Base-by-base conservation (phyloP, 2,329 filamentous ascomycete genomes). In the Aspergillus tamarii region DNA sequence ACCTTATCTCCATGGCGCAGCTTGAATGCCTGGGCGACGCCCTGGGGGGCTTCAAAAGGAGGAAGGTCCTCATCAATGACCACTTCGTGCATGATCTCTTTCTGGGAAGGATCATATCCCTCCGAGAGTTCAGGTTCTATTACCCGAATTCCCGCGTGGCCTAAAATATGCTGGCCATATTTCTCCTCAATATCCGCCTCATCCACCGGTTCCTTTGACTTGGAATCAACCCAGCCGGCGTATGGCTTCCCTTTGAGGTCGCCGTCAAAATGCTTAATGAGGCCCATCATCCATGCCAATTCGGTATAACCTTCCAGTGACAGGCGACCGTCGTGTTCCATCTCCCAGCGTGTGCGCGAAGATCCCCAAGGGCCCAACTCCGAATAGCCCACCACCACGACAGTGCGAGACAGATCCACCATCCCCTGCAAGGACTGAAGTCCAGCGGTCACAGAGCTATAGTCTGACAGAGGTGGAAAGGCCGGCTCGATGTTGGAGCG, bases 241-340 rank as follows among this genome's bases (percentile, higher is more conserved):
- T 99, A 98, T 87, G 80, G 86, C 99, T 99, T 79, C 99, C 87
- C 95, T 84, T 97, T 97, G 68, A 91, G 88, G 36, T 90, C 89
- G n/a, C 95, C 95, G 72, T 98, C 98, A 84, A 97, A 92, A 80
- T 99, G 96, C 86, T 94, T 97, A 84, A 99, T 98, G 64, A 98
- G 88, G 76, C 95, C 95, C 94, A 98, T 99, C 80, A 99, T 93
- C 95, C 95, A 99, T 36, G 95, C 94, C 95, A 99, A 99, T 81
- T 99, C 95, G 64, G 99, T 90, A 74, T 94, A 98, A 32, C 95
- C 95, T 80, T 99, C 96, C 16, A 99, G 88, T 9, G 95, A 98
- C 83, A 99, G 99, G 75, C 97, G 88, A 76, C 95, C 95, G 70
- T 93, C 89, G 1, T 95, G 94, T 79, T 99, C 95, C 94, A 99